Evolutionary conservation across 2,329 filamentous ascomycete species (phyloP).

Genomic region (Blastomyces parvus): DNA sequence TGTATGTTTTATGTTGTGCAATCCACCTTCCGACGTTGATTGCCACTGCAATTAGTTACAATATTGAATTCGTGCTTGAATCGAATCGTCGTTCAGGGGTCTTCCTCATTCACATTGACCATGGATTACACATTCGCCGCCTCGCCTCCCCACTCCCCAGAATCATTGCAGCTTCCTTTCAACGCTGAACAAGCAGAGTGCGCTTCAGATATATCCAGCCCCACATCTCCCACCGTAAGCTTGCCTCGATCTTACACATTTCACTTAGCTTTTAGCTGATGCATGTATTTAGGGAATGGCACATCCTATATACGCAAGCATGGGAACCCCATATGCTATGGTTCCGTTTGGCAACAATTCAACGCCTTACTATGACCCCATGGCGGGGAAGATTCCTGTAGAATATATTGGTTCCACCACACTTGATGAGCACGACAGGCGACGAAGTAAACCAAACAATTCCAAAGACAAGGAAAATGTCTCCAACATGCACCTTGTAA

Average conservation of each 20-base stretch:
- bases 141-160: constrained; percentile 3
- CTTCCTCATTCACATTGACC: neutral
- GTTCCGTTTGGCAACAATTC: constrained; percentile 17
- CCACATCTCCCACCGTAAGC: constrained; percentile 20
- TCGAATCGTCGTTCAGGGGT: neutral
- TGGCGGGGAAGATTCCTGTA: constrained; percentile 18
- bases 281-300: constrained; percentile 15
- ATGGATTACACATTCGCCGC: constrained; percentile 7
- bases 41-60: neutral
- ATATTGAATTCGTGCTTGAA: neutral
- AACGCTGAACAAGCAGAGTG: constrained; percentile 11
- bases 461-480: constrained; percentile 21
- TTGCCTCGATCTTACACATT: constrained; percentile 1
- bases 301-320: constrained; percentile 16
- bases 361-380: constrained; percentile 14
- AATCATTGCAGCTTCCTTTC: constrained; percentile 22
- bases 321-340: constrained; percentile 18
- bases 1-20: neutral
- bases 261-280: neutral
- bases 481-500: constrained; percentile 24
- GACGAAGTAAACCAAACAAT: constrained; percentile 17
- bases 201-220: constrained; percentile 20
- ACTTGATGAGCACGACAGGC: constrained; percentile 19
- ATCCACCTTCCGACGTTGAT: neutral
- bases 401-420: constrained; percentile 20